These are phyloP conservation scores for Ogataea pignaliae DNA, from an alignment of 805 yeast species.

Conservation along the genomic window DNA sequence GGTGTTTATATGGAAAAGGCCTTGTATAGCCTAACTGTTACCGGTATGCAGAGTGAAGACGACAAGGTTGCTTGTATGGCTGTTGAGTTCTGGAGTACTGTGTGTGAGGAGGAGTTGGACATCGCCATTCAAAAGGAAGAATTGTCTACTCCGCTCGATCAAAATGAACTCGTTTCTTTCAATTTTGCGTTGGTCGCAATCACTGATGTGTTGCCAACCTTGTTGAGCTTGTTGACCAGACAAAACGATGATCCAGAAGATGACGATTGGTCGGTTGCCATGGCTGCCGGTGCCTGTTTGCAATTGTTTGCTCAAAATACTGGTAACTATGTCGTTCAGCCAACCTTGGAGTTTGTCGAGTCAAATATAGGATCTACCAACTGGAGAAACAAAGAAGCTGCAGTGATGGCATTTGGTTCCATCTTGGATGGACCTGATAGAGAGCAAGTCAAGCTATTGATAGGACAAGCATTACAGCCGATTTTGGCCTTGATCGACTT, in stretches of 20 bases:
- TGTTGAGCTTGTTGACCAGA: slow-evolving; percentile 71
- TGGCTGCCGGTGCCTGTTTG: slow-evolving; percentile 98
- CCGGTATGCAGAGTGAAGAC: slow-evolving; percentile 82
- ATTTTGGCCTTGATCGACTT: slow-evolving; percentile 73
- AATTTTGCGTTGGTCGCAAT: slow-evolving; percentile 85
- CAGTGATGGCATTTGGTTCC: slow-evolving; percentile 98
- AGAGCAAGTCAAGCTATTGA: slow-evolving; percentile 58
- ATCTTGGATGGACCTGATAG: slow-evolving; percentile 91
- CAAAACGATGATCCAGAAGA: slow-evolving; percentile 93
- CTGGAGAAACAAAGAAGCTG: slow-evolving; percentile 94
- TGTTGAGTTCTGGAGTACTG: slow-evolving; percentile 98
- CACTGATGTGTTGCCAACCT: slow-evolving; percentile 81
- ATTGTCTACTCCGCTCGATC: slow-evolving; percentile 41
- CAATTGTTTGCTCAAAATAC: slow-evolving; percentile 91
- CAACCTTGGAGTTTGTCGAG: slow-evolving; percentile 81
- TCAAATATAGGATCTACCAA: slow-evolving; percentile 52
- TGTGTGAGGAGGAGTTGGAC: slow-evolving; percentile 95
- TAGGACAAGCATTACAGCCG: slow-evolving; percentile 80
- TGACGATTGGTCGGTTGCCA: slow-evolving; percentile 95
- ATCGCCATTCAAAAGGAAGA: slow-evolving; percentile 66
- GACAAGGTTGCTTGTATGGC: slow-evolving; percentile 96
- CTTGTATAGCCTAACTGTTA: slow-evolving; percentile 78
- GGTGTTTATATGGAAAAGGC: slow-evolving; percentile 97
- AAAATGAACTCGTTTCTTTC: slow-evolving; percentile 48
- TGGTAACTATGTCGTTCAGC: slow-evolving; percentile 79